Evolutionary conservation across 108 stramenopile species (phyloP).

Genomic region (Chaetoceros tenuissimus): DNA sequence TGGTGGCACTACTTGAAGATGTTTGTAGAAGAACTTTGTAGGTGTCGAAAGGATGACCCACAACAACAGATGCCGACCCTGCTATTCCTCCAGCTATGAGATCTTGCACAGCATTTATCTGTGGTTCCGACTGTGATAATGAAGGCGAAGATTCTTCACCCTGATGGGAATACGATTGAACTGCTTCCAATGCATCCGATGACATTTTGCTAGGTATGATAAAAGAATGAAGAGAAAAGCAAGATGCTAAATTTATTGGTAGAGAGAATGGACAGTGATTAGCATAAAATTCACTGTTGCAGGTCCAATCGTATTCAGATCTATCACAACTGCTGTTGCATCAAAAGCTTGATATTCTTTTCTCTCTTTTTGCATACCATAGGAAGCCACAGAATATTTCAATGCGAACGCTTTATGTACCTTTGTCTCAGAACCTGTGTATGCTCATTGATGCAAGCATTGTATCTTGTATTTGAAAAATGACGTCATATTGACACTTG

Average conservation of each 20-base stretch:
- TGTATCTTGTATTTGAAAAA: no score
- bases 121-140: background rate
- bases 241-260: background rate
- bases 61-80: slow-evolving; percentile 72
- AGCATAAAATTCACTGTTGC: background rate
- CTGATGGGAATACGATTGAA: background rate
- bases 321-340: no score
- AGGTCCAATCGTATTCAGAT: no score
- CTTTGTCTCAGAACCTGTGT: no score
- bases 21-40: slow-evolving; percentile 64
- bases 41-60: slow-evolving; percentile 92
- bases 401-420: background rate
- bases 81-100: slow-evolving; percentile 78
- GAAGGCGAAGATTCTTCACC: no score
- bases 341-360: no score
- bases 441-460: no score
- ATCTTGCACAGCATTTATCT: slow-evolving; percentile 63
- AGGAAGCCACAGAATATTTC: background rate
- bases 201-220: background rate
- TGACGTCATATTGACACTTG: no score
- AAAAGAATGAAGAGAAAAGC: background rate
- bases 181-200: background rate
- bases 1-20: slow-evolving; percentile 2
- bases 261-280: background rate
- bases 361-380: background rate